A percentile compares a stretch with the other conserved stretches of the same genome.
phyloP scores from a whole-genome alignment of 257 asterid genomes.

The Nicotiana tabacum region DNA sequence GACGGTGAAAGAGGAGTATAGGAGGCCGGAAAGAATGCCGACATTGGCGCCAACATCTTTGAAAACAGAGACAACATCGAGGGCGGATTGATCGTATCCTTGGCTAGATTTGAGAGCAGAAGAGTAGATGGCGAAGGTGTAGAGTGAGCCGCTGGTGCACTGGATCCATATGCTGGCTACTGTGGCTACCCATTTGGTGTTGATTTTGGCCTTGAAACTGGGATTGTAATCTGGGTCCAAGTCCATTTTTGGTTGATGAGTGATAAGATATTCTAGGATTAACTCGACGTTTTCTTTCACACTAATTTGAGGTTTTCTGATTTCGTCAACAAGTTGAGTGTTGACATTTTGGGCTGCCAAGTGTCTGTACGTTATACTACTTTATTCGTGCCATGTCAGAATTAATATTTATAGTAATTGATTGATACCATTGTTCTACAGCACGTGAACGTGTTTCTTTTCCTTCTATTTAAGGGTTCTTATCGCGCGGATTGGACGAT shows the following conservation, averaged over 20 bases:
- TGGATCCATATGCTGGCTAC: conserved; percentile 39
- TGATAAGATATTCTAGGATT: background rate
- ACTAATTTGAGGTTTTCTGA: background rate
- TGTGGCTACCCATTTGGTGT: conserved; percentile 34
- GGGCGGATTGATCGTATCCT: conserved; percentile 69
- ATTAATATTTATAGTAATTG: background rate
- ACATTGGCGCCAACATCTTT: conserved; percentile 85
- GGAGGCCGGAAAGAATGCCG: conserved; percentile 76
- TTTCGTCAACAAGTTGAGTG: background rate
- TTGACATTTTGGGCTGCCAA: background rate
- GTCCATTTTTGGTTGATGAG: conserved; percentile 16
- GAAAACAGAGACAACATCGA: conserved; percentile 68
- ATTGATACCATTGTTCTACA: background rate
- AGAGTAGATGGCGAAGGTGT: conserved; percentile 34
- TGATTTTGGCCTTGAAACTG: conserved; percentile 18
- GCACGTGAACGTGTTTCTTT: background rate
- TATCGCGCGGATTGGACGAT: no score
- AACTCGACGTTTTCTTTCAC: background rate
- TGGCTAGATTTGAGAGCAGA: conserved; percentile 37
- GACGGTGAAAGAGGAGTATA: conserved; percentile 46
- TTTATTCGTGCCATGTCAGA: background rate
- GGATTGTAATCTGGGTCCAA: conserved; percentile 37
- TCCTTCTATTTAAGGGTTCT: no score
- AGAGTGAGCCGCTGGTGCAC: conserved; percentile 33
- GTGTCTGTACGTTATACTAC: background rate